A percentile compares a stretch with the other conserved stretches of the same genome.
These are phyloP conservation scores for Phlebopus sp. DNA, from an alignment of 1,284 basidiomycete genomes.

Conservation along the genomic window DNA sequence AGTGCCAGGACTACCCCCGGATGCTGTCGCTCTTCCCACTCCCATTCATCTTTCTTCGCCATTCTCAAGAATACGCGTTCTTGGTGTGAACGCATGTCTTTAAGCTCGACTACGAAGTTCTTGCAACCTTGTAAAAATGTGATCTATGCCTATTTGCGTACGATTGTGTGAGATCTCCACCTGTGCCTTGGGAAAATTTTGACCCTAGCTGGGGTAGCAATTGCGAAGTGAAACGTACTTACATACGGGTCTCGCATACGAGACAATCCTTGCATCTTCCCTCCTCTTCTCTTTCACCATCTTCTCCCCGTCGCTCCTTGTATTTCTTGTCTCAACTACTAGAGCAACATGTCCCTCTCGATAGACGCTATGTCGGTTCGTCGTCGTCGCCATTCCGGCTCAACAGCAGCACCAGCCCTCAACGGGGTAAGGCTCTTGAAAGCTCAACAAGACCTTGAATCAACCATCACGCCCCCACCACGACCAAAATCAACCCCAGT, in stretches of 20 bases:
- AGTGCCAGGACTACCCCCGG: too few species aligned
- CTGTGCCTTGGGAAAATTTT: conserved; percentile 14
- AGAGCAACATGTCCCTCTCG: conserved; percentile 9
- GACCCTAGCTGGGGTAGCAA: background rate
- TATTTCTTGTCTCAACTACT: background rate
- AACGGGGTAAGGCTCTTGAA: conserved; percentile 10
- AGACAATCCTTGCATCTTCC: conserved; percentile 1
- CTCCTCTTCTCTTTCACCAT: background rate
- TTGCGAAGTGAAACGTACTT: background rate
- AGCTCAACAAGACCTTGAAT: conserved; percentile 6
- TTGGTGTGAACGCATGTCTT: background rate
- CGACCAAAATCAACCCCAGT: conserved; percentile 35
- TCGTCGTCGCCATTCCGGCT: conserved; percentile 34
- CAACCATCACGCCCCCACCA: conserved; percentile 22
- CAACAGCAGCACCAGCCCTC: conserved; percentile 20
- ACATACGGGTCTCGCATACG: background rate
- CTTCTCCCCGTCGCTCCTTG: background rate
- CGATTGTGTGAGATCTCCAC: conserved; percentile 19
- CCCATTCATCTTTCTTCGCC: too few species aligned
- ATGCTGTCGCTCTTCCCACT: too few species aligned
- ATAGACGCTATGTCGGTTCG: conserved; percentile 12
- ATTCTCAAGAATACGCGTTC: too few species aligned
- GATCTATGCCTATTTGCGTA: conserved; percentile 11
- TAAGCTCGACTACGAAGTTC: background rate
- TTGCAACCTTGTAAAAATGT: background rate